phyloP scores from a whole-genome alignment of 495 filamentous ascomycete species.

The Venustampulla echinocandica region DNA sequence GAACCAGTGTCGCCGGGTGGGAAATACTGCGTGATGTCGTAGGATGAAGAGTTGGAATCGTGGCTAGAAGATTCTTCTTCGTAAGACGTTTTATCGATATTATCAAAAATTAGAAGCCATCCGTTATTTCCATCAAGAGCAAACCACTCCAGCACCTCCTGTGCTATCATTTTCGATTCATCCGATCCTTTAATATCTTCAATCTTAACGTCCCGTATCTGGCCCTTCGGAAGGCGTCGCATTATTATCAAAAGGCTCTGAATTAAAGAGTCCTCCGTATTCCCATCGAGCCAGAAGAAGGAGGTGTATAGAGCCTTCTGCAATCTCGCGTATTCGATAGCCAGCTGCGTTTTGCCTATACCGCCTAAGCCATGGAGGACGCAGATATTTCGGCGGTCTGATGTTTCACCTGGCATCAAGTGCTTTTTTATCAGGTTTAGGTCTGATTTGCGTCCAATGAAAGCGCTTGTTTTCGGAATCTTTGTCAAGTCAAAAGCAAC shows the following conservation, averaged over 20 bases:
- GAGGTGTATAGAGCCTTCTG: conserved; percentile 19
- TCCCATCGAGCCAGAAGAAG: conserved; percentile 25
- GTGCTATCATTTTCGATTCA: conserved; percentile 10
- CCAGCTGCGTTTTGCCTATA: no score
- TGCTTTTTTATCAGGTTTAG: conserved; percentile 12
- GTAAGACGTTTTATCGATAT: conserved; percentile 28
- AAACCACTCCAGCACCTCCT: conserved; percentile 32
- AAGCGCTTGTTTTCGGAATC: conserved; percentile 16
- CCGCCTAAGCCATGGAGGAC: conserved; percentile 27
- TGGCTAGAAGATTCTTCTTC: conserved; percentile 21
- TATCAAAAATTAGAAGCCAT: conserved; percentile 37
- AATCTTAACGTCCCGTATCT: conserved; percentile 15
- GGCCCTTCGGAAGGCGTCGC: conserved; percentile 23
- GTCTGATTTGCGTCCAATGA: conserved; percentile 18
- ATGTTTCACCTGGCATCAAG: conserved; percentile 9
- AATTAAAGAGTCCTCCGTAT: conserved; percentile 27
- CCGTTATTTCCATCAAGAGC: conserved; percentile 24
- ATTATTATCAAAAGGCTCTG: conserved; percentile 26
- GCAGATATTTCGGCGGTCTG: conserved; percentile 14
- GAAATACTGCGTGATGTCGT: conserved; percentile 31
- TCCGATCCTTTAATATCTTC: conserved; percentile 9
- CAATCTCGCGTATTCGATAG: conserved; percentile 29
- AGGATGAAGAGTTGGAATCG: conserved; percentile 16
- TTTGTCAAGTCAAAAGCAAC: conserved; percentile 18
- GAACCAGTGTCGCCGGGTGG: conserved; percentile 29